Conservation (phyloP, 768 basidiomycete genomes). For the Termitomyces eurrhizus region DNA sequence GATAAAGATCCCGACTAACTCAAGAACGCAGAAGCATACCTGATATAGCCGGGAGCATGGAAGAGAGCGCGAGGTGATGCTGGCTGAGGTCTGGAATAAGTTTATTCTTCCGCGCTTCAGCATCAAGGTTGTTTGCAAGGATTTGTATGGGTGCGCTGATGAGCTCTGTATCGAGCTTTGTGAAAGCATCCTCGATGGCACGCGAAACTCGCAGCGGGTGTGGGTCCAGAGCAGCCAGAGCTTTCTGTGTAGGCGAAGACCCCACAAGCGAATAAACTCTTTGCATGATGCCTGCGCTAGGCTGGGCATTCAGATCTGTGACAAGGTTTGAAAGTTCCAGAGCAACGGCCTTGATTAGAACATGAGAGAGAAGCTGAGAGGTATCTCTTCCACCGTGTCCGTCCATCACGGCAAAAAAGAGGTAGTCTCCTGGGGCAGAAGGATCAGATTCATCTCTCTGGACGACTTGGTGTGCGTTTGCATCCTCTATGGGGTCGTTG, state of each 20-base stretch:
- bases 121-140: constrained; percentile 54
- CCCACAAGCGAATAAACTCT: constrained; percentile 36
- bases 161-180: constrained; percentile 81
- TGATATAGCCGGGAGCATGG: constrained; percentile 82
- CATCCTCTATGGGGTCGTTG: constrained; percentile 92
- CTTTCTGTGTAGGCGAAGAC: constrained; percentile 25
- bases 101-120: constrained; percentile 46
- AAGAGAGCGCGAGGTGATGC: constrained; percentile 64
- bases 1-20: constrained; percentile 9
- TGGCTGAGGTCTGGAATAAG: constrained; percentile 61
- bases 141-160: constrained; percentile 72
- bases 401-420: constrained; percentile 89
- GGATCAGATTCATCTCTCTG: constrained; percentile 57
- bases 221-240: constrained; percentile 23
- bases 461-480: constrained; percentile 68
- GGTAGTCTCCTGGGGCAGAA: constrained; percentile 61
- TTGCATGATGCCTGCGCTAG: constrained; percentile 30
- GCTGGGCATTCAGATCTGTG: constrained; percentile 27
- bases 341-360: constrained; percentile 81
- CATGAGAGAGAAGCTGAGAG: constrained; percentile 75
- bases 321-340: constrained; percentile 64
- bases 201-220: constrained; percentile 53
- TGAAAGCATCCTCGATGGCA: constrained; percentile 76
- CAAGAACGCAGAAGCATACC: constrained; percentile 33
- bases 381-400: constrained; percentile 87